Evolutionary conservation across 1,284 basidiomycete species (phyloP).

Genomic region (Inonotus hispidus): DNA sequence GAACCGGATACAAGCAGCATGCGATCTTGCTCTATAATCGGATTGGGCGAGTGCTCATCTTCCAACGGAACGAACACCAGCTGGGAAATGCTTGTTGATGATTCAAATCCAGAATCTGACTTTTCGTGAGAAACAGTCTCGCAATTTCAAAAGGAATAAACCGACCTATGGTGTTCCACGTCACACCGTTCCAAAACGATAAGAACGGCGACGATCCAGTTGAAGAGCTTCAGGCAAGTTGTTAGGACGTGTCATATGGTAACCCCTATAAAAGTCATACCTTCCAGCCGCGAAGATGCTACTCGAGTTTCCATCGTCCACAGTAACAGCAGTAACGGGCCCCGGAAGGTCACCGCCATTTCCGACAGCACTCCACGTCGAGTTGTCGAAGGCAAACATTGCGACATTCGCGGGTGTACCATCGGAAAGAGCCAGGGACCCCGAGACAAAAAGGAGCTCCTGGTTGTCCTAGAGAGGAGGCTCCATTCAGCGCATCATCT

Average conservation of each 20-base stretch:
- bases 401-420: conserved; percentile 63
- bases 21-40: conserved; percentile 77
- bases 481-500: conserved; percentile 10
- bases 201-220: conserved; percentile 67
- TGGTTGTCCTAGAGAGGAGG: conserved; percentile 44
- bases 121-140: conserved; percentile 10
- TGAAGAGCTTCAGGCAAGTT: conserved; percentile 35
- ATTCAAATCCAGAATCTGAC: conserved; percentile 49
- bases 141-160: conserved; percentile 8
- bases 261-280: conserved; percentile 30
- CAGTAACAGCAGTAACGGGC: conserved; percentile 83
- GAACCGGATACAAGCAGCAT: conserved; percentile 88
- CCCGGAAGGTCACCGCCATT: conserved; percentile 67
- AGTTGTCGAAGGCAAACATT: conserved; percentile 62
- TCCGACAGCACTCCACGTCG: conserved; percentile 75
- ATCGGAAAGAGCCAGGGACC: conserved; percentile 65
- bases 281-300: conserved; percentile 90
- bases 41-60: conserved; percentile 62
- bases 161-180: conserved; percentile 66
- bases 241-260: conserved; percentile 8
- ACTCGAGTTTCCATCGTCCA: conserved; percentile 75
- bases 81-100: conserved; percentile 67
- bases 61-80: conserved; percentile 87
- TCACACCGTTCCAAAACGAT: conserved; percentile 73
- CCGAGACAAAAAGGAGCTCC: conserved; percentile 64